These are phyloP conservation scores for Ophiorrhiza pumila DNA, from an alignment of 257 asterid species.

Conservation along the genomic window DNA sequence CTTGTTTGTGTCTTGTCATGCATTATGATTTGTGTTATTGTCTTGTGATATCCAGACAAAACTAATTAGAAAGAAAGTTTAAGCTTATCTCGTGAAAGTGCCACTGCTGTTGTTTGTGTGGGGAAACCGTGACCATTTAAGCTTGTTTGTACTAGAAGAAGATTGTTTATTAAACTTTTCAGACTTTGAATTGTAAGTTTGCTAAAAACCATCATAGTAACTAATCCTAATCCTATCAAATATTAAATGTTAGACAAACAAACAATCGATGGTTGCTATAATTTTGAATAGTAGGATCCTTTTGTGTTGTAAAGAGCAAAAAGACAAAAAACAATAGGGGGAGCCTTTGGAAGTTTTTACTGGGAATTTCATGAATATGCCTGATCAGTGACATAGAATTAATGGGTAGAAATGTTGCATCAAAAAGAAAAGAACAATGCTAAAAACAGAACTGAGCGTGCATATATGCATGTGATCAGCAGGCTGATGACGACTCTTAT, in stretches of 20 bases:
- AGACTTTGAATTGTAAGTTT: slow-evolving; percentile 6
- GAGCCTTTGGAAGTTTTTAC: no score
- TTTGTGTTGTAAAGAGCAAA: not conserved
- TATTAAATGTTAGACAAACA: not conserved
- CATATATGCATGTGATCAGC: no score
- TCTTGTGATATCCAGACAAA: not conserved
- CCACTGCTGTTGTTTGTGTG: not conserved
- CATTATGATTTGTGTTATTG: not conserved
- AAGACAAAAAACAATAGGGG: not conserved
- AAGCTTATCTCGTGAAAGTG: no score
- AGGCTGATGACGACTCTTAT: no score
- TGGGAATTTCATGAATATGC: not conserved
- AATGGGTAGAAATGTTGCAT: no score
- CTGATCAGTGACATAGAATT: no score
- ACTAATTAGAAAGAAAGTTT: no score
- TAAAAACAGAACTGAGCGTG: no score
- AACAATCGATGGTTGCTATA: no score
- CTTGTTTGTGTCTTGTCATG: not conserved
- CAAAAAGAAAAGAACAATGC: no score
- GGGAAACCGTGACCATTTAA: not conserved
- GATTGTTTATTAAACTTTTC: not conserved
- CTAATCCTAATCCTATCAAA: no score
- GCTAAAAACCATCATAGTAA: not conserved
- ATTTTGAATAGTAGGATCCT: not conserved
- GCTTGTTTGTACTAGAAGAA: not conserved